Conservation (phyloP, 2,329 filamentous ascomycete genomes). For the Cordyceps javanica region DNA sequence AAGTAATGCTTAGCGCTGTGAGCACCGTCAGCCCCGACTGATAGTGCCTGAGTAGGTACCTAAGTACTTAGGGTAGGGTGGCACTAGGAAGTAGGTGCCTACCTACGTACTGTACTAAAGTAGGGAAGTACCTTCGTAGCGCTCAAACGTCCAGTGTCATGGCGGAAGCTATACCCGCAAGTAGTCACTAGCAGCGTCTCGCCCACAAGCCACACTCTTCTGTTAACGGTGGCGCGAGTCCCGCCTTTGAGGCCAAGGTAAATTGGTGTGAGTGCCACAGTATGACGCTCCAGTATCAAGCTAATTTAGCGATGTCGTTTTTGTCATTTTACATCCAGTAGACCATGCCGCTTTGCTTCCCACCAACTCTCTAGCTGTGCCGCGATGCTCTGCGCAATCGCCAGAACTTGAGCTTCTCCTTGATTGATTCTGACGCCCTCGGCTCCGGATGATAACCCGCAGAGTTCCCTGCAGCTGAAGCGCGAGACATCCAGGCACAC, state of each 20-base stretch:
- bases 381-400: neutral
- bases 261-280: neutral
- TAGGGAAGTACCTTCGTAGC: neutral
- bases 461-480: neutral
- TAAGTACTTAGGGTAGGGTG: no score
- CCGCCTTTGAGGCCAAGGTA: neutral
- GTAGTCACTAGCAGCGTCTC: neutral
- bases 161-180: neutral
- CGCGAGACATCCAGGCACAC: neutral
- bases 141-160: neutral
- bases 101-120: no score
- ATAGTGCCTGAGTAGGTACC: no score
- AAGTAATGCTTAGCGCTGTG: no score
- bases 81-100: no score
- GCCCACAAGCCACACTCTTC: neutral
- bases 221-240: neutral
- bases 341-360: neutral
- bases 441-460: neutral
- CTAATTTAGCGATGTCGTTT: neutral
- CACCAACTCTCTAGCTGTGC: no score
- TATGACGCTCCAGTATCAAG: neutral
- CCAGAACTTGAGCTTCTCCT: neutral
- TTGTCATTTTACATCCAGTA: neutral
- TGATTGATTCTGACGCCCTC: neutral
- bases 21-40: no score